Percentiles rank a stretch among this genome's conserved stretches.
phyloP scores from a whole-genome alignment of 257 asterid species.

The Paulownia fortunei region DNA sequence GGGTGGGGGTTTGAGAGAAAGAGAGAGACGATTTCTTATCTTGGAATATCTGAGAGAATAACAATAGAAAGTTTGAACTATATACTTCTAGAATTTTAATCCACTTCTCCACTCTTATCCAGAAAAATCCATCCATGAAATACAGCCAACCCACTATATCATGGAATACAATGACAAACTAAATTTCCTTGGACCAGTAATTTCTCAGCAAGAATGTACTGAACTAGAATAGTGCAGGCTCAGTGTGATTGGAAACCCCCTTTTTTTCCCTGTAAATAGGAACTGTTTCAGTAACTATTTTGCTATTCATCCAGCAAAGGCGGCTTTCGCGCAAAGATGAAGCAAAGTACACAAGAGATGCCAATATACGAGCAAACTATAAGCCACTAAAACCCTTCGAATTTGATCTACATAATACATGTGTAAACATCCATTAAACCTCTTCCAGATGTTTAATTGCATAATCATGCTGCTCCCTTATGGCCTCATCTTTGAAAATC shows the following conservation, averaged over 20 bases:
- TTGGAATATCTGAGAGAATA: background rate
- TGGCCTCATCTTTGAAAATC: conserved; percentile 66
- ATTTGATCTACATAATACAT: background rate
- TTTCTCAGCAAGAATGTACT: background rate
- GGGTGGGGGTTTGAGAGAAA: background rate
- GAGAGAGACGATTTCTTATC: background rate
- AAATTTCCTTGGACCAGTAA: background rate
- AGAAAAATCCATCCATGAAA: background rate
- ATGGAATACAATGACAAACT: background rate
- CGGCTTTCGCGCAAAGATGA: background rate
- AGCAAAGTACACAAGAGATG: background rate
- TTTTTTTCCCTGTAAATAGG: background rate
- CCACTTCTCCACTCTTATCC: background rate
- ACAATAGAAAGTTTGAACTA: background rate
- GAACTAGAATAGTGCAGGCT: background rate
- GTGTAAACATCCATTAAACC: conserved; percentile 32
- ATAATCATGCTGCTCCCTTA: conserved; percentile 69
- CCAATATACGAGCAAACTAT: background rate
- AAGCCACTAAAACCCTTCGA: background rate
- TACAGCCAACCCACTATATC: background rate
- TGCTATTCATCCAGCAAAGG: background rate
- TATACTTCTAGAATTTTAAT: background rate
- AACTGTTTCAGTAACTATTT: background rate
- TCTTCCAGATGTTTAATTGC: conserved; percentile 74
- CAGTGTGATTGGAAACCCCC: background rate